Percentiles rank a stretch among this genome's conserved stretches.
Conservation (phyloP, 495 filamentous ascomycete genomes). For the Penicillium samsonianum region DNA sequence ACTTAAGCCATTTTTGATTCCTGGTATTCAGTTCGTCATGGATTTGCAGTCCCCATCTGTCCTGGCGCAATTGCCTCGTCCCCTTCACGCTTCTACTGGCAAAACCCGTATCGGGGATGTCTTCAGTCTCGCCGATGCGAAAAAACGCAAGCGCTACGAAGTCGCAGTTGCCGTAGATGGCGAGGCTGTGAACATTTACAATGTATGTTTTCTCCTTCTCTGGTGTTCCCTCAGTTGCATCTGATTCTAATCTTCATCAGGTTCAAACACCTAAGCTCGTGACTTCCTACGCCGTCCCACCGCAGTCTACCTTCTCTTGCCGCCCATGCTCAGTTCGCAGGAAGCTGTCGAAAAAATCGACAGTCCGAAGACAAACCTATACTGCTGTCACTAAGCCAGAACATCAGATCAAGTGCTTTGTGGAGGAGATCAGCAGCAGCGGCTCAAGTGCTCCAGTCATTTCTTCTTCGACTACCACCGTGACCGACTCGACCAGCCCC, state of each 20-base stretch:
- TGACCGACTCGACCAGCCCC: conserved; percentile 47
- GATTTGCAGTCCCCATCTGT: conserved; percentile 52
- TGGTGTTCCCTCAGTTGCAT: too few relatives aligned
- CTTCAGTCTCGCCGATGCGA: conserved; percentile 65
- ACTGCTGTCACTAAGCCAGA: conserved; percentile 45
- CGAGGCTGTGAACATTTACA: conserved; percentile 88
- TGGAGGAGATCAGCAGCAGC: conserved; percentile 46
- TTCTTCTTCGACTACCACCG: conserved; percentile 41
- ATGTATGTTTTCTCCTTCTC: conserved; percentile 57
- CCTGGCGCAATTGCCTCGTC: conserved; percentile 65
- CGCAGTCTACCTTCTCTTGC: conserved; percentile 76
- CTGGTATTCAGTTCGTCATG: conserved; percentile 32
- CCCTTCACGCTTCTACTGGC: conserved; percentile 60
- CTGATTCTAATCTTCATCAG: conserved; percentile 43
- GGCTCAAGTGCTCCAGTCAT: conserved; percentile 41
- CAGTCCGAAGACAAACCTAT: conserved; percentile 73
- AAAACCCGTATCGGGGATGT: conserved; percentile 69
- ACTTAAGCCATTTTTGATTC: conserved; percentile 13
- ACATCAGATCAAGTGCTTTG: conserved; percentile 54
- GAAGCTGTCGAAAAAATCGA: conserved; percentile 50
- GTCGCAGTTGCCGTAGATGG: conserved; percentile 85
- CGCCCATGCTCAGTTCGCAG: conserved; percentile 73
- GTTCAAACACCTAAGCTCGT: conserved; percentile 76
- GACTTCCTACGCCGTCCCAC: conserved; percentile 82
- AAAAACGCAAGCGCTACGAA: conserved; percentile 86